These are phyloP conservation scores for Paramecium octaurelia DNA, from an alignment of 73 alveolate genomes.

Conservation along the genomic window DNA sequence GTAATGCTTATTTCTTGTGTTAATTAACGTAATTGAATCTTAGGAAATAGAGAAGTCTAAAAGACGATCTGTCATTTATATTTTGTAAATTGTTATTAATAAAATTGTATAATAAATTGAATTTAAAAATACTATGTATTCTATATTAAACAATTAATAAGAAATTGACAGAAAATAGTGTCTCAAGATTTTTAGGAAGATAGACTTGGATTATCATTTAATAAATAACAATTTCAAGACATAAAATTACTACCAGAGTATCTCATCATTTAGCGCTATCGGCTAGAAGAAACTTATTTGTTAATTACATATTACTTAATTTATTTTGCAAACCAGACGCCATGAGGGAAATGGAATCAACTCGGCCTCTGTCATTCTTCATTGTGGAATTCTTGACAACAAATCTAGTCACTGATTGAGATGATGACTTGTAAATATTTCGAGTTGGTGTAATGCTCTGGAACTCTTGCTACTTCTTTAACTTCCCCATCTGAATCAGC, in stretches of 20 bases:
- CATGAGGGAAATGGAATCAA: slow-evolving; percentile 38
- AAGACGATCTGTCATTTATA: neutral
- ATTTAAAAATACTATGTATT: neutral
- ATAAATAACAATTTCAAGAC: neutral
- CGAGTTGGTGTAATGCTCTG: slow-evolving; percentile 17
- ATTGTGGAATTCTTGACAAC: slow-evolving; percentile 32
- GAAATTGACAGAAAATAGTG: neutral
- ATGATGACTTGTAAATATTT: slow-evolving; percentile 43
- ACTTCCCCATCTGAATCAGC: slow-evolving; percentile 38
- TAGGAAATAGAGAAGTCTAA: neutral
- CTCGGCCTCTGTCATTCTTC: slow-evolving; percentile 35
- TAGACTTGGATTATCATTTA: neutral
- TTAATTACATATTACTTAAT: neutral
- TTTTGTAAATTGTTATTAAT: neutral
- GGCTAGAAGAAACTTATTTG: slow-evolving; percentile 34
- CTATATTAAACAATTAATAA: neutral
- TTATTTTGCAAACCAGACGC: slow-evolving; percentile 39
- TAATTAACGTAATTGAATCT: neutral
- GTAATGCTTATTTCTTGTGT: neutral
- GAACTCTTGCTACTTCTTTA: slow-evolving; percentile 23
- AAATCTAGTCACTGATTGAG: slow-evolving; percentile 51
- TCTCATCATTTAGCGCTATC: slow-evolving; percentile 33
- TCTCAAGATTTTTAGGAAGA: neutral
- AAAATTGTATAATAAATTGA: neutral
- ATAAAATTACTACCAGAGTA: slow-evolving; percentile 25